phyloP scores from a whole-genome alignment of 805 yeast genomes.

The Suhomyces xylopsoci region DNA sequence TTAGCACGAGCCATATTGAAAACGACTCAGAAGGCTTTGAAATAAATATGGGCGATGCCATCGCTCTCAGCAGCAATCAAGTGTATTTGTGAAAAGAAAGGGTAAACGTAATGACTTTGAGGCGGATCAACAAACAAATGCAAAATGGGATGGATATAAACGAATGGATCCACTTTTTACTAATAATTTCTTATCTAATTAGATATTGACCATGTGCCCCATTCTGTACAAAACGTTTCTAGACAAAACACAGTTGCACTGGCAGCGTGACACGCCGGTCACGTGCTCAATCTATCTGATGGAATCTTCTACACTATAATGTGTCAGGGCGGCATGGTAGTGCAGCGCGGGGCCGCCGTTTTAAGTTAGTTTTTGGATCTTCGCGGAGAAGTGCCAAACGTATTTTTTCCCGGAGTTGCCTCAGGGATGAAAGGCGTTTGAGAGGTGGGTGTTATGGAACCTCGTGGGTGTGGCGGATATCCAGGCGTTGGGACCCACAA shows the following conservation, averaged over 20 bases:
- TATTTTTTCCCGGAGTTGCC: not conserved
- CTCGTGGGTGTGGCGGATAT: not conserved
- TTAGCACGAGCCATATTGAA: constrained; percentile 43
- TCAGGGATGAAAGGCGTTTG: not conserved
- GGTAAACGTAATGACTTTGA: not conserved
- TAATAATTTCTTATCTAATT: not conserved
- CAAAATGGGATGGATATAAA: not conserved
- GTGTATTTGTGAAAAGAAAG: not conserved
- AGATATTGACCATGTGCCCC: not conserved
- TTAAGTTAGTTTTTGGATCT: not conserved
- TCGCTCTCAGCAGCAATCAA: constrained; percentile 15
- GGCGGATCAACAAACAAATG: not conserved
- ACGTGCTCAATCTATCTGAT: not conserved
- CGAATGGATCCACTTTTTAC: not conserved
- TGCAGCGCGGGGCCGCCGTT: not conserved
- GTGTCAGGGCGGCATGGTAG: not conserved
- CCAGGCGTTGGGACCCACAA: not conserved
- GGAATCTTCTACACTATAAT: not conserved
- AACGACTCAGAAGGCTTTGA: constrained; percentile 57
- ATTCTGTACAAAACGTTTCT: not conserved
- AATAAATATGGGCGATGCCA: constrained; percentile 61
- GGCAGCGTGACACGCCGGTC: not conserved
- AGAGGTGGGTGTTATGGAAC: not conserved
- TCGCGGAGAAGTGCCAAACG: not conserved
- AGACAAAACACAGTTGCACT: not conserved